A percentile compares a stretch with the other conserved stretches of the same genome.
Conservation (phyloP, 805 yeast species). For the Starmerella roubikii region DNA sequence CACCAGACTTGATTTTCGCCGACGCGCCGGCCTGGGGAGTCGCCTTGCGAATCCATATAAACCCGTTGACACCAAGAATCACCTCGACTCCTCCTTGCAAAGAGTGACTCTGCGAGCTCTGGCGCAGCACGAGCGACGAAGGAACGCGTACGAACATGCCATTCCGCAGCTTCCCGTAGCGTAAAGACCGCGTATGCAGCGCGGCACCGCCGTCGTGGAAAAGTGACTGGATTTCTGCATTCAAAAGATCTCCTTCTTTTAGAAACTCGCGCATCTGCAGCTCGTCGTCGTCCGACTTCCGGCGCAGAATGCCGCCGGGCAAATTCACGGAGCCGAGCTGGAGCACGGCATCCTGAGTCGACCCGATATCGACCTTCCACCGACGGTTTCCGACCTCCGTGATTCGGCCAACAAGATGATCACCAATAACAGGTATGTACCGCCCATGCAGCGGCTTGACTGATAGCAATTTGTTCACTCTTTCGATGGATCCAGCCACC, state of each 20-base stretch:
- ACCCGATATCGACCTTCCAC: constrained; percentile 96
- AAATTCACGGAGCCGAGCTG: constrained; percentile 91
- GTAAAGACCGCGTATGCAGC: constrained; percentile 84
- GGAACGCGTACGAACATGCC: constrained; percentile 78
- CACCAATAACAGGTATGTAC: constrained; percentile 91
- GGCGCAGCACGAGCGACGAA: constrained; percentile 63
- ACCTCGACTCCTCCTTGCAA: constrained; percentile 91
- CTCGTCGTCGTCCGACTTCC: constrained; percentile 92
- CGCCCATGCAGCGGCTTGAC: constrained; percentile 79
- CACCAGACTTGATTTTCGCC: constrained; percentile 21
- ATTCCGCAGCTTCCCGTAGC: constrained; percentile 88
- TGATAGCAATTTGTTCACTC: constrained; percentile 75
- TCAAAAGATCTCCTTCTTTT: constrained; percentile 89
- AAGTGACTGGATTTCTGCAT: constrained; percentile 88
- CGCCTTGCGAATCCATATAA: constrained; percentile 78
- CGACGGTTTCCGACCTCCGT: constrained; percentile 87
- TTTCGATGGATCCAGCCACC: constrained; percentile 78
- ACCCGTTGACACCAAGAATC: constrained; percentile 90
- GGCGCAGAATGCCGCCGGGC: constrained; percentile 91
- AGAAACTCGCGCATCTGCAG: constrained; percentile 86
- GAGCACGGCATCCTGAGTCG: constrained; percentile 80
- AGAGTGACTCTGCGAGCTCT: constrained; percentile 74
- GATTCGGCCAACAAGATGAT: constrained; percentile 85
- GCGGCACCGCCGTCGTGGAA: constrained; percentile 87
- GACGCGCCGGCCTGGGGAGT: constrained; percentile 2